A percentile compares a stretch with the other conserved stretches of the same genome.
These are phyloP conservation scores for Saccharomyces jurei DNA, from an alignment of 805 yeast species.

Conservation along the genomic window DNA sequence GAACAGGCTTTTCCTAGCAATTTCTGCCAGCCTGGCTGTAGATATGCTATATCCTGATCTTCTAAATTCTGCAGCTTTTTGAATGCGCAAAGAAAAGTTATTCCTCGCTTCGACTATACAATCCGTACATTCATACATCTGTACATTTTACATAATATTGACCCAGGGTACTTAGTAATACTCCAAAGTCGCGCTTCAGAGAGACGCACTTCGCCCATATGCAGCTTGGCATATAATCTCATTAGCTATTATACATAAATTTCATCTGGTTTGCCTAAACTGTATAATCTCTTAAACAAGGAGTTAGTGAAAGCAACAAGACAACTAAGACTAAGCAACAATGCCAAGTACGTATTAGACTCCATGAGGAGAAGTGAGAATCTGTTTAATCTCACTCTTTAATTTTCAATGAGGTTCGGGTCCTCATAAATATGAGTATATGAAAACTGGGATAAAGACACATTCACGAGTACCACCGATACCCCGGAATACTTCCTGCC, in stretches of 20 bases:
- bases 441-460: not conserved
- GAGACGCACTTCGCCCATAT: not conserved
- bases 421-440: constrained; percentile 39
- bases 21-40: no score
- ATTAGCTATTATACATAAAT: not conserved
- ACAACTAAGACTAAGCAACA: constrained; percentile 31
- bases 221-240: not conserved
- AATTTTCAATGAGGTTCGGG: constrained; percentile 55
- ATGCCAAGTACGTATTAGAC: constrained; percentile 53
- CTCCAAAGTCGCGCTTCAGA: not conserved
- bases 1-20: no score
- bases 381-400: not conserved
- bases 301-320: not conserved
- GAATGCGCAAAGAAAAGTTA: not conserved
- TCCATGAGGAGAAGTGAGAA: not conserved
- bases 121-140: not conserved
- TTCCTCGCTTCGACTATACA: not conserved
- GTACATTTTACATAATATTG: not conserved
- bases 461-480: not conserved
- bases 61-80: no score
- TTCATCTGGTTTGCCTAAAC: not conserved
- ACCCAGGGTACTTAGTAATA: not conserved
- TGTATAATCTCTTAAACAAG: not conserved
- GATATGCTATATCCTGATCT: no score
- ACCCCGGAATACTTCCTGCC: not conserved